Percentiles rank a stretch among this genome's conserved stretches.
These are phyloP conservation scores for Pyrenopolyporus hunteri DNA, from an alignment of 495 filamentous ascomycete species.

Conservation along the genomic window DNA sequence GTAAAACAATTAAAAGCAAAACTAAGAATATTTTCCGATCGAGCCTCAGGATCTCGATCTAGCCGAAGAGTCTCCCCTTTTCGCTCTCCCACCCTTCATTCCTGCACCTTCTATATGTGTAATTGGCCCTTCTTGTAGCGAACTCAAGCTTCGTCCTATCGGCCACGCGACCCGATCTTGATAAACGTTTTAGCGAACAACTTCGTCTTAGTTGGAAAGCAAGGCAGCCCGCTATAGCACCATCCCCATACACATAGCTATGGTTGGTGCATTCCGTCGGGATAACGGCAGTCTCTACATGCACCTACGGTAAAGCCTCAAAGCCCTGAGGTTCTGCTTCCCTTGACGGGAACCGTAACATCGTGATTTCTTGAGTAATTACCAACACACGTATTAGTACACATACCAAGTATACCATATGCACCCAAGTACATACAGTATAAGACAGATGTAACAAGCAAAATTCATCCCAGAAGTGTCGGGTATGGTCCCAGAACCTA, in stretches of 20 bases:
- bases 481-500: background rate
- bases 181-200: background rate
- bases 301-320: slow-evolving; percentile 15
- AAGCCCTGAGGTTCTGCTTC: slow-evolving; percentile 15
- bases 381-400: too few species aligned
- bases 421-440: background rate
- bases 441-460: background rate
- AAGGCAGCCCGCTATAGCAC: slow-evolving; percentile 27
- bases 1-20: slow-evolving; percentile 1
- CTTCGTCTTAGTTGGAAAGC: slow-evolving; percentile 18
- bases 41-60: slow-evolving; percentile 35
- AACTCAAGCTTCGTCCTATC: slow-evolving; percentile 10
- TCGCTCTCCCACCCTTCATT: background rate
- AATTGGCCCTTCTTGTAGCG: background rate
- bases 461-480: background rate
- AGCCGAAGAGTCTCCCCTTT: slow-evolving; percentile 10
- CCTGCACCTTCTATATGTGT: background rate
- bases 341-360: background rate
- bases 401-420: too few species aligned
- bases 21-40: slow-evolving; percentile 25
- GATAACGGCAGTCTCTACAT: slow-evolving; percentile 30
- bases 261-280: slow-evolving; percentile 21
- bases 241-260: slow-evolving; percentile 11
- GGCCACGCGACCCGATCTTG: background rate
- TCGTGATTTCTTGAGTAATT: background rate